Percentiles rank a stretch among this genome's conserved stretches.
Conservation (phyloP, 2,329 filamentous ascomycete genomes). For the Aspergillus sojae region DNA sequence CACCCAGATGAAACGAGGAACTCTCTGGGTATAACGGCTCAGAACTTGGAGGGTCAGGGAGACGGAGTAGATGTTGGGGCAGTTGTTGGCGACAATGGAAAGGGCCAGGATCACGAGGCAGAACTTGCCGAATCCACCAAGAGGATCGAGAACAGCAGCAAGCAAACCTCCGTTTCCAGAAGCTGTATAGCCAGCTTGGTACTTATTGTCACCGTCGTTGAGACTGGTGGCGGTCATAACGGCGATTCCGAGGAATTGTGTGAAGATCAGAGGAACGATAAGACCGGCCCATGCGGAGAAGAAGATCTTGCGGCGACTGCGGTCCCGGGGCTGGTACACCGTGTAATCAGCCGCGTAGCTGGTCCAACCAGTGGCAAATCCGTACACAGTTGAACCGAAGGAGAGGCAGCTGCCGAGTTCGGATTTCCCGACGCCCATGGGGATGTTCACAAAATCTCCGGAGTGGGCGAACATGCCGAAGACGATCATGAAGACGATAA, state of each 20-base stretch:
- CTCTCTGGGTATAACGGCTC: slow-evolving; percentile 57
- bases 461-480: slow-evolving; percentile 69
- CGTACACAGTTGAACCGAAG: slow-evolving; percentile 67
- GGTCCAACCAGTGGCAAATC: slow-evolving; percentile 74
- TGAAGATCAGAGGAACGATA: slow-evolving; percentile 72
- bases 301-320: slow-evolving; percentile 66
- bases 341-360: slow-evolving; percentile 77
- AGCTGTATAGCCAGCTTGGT: slow-evolving; percentile 56
- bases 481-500: slow-evolving; percentile 73
- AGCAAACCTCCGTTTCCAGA: slow-evolving; percentile 69
- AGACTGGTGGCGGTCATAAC: slow-evolving; percentile 65
- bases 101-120: slow-evolving; percentile 68
- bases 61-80: slow-evolving; percentile 72
- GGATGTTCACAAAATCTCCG: slow-evolving; percentile 64
- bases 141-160: slow-evolving; percentile 63
- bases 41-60: slow-evolving; percentile 69
- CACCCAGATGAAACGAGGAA: slow-evolving; percentile 71
- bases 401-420: slow-evolving; percentile 67
- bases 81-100: slow-evolving; percentile 71
- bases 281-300: slow-evolving; percentile 70
- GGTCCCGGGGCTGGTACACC: slow-evolving; percentile 70
- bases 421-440: slow-evolving; percentile 60
- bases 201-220: slow-evolving; percentile 58
- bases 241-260: slow-evolving; percentile 71
- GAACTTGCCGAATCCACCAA: slow-evolving; percentile 72